Base-by-base conservation (phyloP, 306 rosid genomes). In the Cicer pinnatifidum region DNA sequence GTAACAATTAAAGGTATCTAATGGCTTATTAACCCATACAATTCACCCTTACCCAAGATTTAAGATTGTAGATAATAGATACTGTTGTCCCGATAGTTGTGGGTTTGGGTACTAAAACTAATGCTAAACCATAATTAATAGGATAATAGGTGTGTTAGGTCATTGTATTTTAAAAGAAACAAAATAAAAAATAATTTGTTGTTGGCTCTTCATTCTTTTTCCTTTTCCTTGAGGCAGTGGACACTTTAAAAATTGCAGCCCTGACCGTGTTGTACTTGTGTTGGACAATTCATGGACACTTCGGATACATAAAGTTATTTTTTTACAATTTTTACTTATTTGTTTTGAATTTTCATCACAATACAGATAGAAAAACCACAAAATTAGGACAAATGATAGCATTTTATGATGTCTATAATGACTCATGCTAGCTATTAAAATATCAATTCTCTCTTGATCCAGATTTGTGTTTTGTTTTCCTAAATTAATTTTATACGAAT, bases 161-260 rank as follows among this genome's bases (percentile, higher is more conserved):
- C 17, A 35, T 9, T 35, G 38, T 69, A 37, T 35, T 37, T 13
- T 28, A 37, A 51, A 13, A 69, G 38, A 51, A 50, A 68, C 73
- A 68, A 33, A 15, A 33, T 69, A 70, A 15, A 10, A 38, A 41
- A 57, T 35, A 51, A 33, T 51, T 35, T 48, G 48, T 6, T 69
- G 74, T n/a, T 47, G 33, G 13, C 8, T 9, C 15, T 16, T 28
- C 47, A 48, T 69, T 69, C 16, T 50, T 69, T 51, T 51, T 40
- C 73, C 48, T 35, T 50, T 69, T 69, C 47, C 35, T 8, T 12
- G 15, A 53, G 35, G 35, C 17, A 53, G 28, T 52, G 10, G 23
- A 6, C 56, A 52, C 23, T 52, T 53, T 5, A 16, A 53, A 53
- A 53, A 53, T 53, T 16, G 35, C 33, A 53, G 6, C 11, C 6